Evolutionary conservation across 2,329 filamentous ascomycete genomes (phyloP).

Genomic region (Phialophora macrospora): DNA sequence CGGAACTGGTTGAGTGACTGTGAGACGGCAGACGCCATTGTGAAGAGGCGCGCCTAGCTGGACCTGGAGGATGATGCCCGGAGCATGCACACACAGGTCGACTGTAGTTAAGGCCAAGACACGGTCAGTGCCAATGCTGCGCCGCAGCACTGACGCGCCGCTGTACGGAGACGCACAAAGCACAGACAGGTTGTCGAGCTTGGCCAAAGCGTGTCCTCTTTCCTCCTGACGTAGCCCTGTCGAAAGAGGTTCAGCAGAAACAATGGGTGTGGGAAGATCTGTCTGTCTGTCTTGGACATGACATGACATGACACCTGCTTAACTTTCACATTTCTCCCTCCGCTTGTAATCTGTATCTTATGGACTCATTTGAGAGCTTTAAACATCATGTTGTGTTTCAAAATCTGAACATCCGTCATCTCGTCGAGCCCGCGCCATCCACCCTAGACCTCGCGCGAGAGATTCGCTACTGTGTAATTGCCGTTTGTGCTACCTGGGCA

Average conservation of each 20-base stretch:
- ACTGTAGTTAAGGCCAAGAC: constrained; percentile 3
- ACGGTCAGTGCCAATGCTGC: background rate
- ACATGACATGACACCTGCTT: constrained; percentile 7
- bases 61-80: constrained; percentile 2
- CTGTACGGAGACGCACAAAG: background rate
- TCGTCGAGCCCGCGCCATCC: constrained; percentile 57
- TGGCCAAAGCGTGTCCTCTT: constrained; percentile 8
- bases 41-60: constrained; percentile 2
- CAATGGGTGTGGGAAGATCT: background rate
- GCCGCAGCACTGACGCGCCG: background rate
- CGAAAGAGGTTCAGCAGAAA: background rate
- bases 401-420: constrained; percentile 55
- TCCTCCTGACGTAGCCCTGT: background rate
- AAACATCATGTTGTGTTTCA: constrained; percentile 53
- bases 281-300: background rate
- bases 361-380: constrained; percentile 51
- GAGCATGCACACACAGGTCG: background rate
- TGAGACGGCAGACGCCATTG: constrained; percentile 38
- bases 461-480: constrained; percentile 56
- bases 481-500: constrained; percentile 51
- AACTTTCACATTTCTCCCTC: background rate
- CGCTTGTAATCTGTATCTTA: constrained; percentile 16
- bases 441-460: constrained; percentile 57
- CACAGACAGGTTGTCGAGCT: background rate
- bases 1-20: constrained; percentile 36